Evolutionary conservation across 2,329 filamentous ascomycete genomes (phyloP).

Genomic region (Fusarium neocosmosporiellum): DNA sequence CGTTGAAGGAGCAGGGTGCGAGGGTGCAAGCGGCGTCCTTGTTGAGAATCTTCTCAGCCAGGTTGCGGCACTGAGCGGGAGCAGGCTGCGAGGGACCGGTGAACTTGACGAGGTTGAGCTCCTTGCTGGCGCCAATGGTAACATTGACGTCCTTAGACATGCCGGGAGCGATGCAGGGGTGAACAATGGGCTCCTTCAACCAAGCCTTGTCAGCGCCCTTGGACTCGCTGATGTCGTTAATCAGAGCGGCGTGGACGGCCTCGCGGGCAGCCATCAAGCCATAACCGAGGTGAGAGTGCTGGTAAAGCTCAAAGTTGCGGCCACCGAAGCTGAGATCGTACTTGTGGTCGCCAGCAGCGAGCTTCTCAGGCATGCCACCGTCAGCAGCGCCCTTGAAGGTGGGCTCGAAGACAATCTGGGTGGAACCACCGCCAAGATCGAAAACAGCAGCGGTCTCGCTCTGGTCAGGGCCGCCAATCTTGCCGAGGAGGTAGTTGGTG

Average conservation of each 20-base stretch:
- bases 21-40: conserved; percentile 87
- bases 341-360: conserved; percentile 94
- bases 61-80: conserved; percentile 86
- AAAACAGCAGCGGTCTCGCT: conserved; percentile 94
- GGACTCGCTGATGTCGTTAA: conserved; percentile 76
- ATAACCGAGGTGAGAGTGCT: conserved; percentile 97
- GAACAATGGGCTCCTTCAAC: conserved; percentile 76
- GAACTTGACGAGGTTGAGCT: conserved; percentile 80
- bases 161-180: conserved; percentile 88
- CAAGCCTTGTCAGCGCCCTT: conserved; percentile 72
- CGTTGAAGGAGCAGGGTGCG: conserved; percentile 97
- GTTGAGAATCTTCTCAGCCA: conserved; percentile 90
- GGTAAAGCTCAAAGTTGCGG: conserved; percentile 91
- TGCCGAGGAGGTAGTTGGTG: conserved; percentile 96
- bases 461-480: conserved; percentile 93
- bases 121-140: conserved; percentile 70
- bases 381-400: conserved; percentile 80
- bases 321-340: conserved; percentile 92
- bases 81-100: conserved; percentile 81
- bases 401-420: conserved; percentile 98
- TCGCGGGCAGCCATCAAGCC: conserved; percentile 96
- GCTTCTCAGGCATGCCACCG: conserved; percentile 85
- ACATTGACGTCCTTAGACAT: conserved; percentile 81
- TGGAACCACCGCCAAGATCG: conserved; percentile 95
- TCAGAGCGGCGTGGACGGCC: conserved; percentile 80